phyloP scores from a whole-genome alignment of 1,284 basidiomycete species.

The Heterobasidion occidentale region DNA sequence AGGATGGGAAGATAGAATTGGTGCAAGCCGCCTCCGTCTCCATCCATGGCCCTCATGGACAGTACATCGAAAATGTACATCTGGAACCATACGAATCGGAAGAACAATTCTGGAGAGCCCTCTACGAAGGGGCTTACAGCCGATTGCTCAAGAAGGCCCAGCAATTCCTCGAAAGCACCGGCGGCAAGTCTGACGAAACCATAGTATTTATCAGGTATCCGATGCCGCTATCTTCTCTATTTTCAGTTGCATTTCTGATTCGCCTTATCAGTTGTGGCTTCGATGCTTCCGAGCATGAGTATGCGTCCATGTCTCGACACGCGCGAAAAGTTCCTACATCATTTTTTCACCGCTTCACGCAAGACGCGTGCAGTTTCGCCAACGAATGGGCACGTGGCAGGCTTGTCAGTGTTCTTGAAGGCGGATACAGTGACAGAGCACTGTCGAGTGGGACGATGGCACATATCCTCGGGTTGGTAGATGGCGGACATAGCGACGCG shows the following conservation, averaged over 20 bases:
- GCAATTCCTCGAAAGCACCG: slow-evolving; percentile 65
- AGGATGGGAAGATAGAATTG: slow-evolving; percentile 77
- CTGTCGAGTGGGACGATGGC: slow-evolving; percentile 78
- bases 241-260: background rate
- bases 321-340: slow-evolving; percentile 82
- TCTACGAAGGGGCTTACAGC: slow-evolving; percentile 69
- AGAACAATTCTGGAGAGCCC: slow-evolving; percentile 68
- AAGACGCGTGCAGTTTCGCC: slow-evolving; percentile 65
- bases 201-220: slow-evolving; percentile 81
- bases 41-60: slow-evolving; percentile 79
- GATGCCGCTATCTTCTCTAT: background rate
- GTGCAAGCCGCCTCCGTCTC: slow-evolving; percentile 83
- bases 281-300: slow-evolving; percentile 92
- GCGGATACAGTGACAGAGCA: slow-evolving; percentile 90
- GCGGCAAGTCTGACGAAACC: slow-evolving; percentile 60
- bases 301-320: slow-evolving; percentile 88
- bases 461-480: slow-evolving; percentile 64
- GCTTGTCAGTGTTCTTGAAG: slow-evolving; percentile 86
- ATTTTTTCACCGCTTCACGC: slow-evolving; percentile 84
- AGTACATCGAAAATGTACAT: slow-evolving; percentile 90
- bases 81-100: slow-evolving; percentile 71
- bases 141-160: slow-evolving; percentile 66
- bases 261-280: slow-evolving; percentile 63
- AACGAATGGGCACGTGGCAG: slow-evolving; percentile 62
- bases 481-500: slow-evolving; percentile 8